Conservation (phyloP, 768 basidiomycete genomes). For the Agrocybe pediades region DNA sequence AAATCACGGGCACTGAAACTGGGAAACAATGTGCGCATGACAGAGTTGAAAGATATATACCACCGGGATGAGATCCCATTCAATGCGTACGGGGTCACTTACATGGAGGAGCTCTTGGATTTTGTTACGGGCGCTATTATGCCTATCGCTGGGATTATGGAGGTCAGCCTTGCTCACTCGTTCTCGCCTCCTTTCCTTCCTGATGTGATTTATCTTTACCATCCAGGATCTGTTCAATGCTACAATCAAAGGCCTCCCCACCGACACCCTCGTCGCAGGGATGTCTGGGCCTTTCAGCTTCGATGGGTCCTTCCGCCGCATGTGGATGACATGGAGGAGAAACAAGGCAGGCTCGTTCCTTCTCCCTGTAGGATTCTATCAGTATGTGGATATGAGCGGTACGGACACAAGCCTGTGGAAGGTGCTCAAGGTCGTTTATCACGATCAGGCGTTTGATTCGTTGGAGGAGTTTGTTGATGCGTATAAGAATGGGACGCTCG, state of each 20-base stretch:
- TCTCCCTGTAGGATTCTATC: slow-evolving; percentile 57
- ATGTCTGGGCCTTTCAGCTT: slow-evolving; percentile 55
- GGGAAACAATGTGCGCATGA: too few relatives aligned
- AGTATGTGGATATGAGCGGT: slow-evolving; percentile 58
- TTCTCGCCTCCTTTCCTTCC: not conserved
- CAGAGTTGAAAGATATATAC: slow-evolving; percentile 51
- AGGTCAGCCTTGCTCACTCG: slow-evolving; percentile 29
- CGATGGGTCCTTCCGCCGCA: slow-evolving; percentile 59
- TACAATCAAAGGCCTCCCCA: slow-evolving; percentile 39
- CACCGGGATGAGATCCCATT: slow-evolving; percentile 53
- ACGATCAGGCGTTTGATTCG: slow-evolving; percentile 55
- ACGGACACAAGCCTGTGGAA: slow-evolving; percentile 55
- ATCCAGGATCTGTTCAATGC: slow-evolving; percentile 54
- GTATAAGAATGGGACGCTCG: slow-evolving; percentile 53
- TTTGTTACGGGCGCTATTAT: slow-evolving; percentile 35
- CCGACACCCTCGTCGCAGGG: slow-evolving; percentile 51
- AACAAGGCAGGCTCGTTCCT: slow-evolving; percentile 53
- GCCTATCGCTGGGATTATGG: slow-evolving; percentile 39
- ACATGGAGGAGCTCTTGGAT: slow-evolving; percentile 27
- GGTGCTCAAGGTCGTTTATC: slow-evolving; percentile 59
- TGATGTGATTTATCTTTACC: not conserved
- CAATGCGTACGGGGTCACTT: slow-evolving; percentile 47
- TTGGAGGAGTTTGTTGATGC: slow-evolving; percentile 53
- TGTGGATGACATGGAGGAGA: slow-evolving; percentile 52
- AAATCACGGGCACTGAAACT: too few relatives aligned